Evolutionary conservation across 2,329 filamentous ascomycete species (phyloP), one percentile per base, ranked within the genome.

Genomic region (Zopfia rhizophila): DNA sequence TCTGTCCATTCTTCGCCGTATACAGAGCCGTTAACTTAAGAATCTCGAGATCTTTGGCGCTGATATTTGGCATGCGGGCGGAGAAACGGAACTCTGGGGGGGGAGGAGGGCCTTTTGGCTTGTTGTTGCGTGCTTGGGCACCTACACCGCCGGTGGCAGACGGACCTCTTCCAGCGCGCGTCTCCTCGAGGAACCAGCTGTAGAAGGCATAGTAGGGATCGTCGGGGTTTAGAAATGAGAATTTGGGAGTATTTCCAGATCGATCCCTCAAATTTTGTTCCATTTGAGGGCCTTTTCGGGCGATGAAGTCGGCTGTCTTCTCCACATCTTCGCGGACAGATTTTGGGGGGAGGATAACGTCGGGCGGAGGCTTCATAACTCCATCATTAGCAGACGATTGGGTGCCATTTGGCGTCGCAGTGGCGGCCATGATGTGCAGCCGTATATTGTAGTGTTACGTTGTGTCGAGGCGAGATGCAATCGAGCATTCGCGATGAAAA

Each of bases 31-130:
- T 96, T 65, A 96, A 75, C 53, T 81, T 82, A 47, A 86, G 76
- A 17, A 87, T 79, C 40, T 86, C 85, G 51, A 97, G 77, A 79
- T 99, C 94, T 72, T 96, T 90, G 55, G 95, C 91, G 74, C 88
- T 96, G 75, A 99, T 96, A 59, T 92, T 93, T 46, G 94, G 94
- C 90, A 97, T 96, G 69, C 92, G 89, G 60, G 94, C 92, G 44
- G 91, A 96, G 76, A 97, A 99, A 59, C 89, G 84, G 66, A 95
- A 97, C 62, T 92, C 88, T 45, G 89, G 83, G 12, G 94, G 94
- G 65, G 92, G 86, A 30, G 88, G 86, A 6, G 93, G 93, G 16
- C 92, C 93, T 71, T 89, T 84, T 30, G 90, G 87, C 68, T 89
- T 91, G 70, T 84, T 82, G 37, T 73, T 78, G 58, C 77, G 78